phyloP scores from a whole-genome alignment of 177 flowering plant species.

The Vitis hybrid region DNA sequence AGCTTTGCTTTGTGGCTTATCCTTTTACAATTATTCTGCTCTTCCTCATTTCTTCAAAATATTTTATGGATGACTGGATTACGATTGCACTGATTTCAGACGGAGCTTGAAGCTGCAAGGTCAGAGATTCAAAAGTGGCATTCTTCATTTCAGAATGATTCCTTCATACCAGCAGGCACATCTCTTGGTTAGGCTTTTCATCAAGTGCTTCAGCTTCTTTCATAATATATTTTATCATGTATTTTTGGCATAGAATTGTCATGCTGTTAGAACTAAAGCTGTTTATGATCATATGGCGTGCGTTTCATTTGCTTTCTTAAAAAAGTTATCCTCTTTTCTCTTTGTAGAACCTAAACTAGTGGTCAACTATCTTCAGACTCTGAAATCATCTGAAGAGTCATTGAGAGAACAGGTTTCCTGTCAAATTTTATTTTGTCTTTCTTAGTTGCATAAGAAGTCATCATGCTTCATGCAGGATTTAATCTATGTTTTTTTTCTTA shows the following conservation, averaged over 20 bases:
- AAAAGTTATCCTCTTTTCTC: slow-evolving; percentile 3
- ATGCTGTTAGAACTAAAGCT: not conserved
- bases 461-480: not conserved
- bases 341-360: slow-evolving; percentile 73
- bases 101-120: slow-evolving; percentile 79
- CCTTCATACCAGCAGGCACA: slow-evolving; percentile 60
- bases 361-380: slow-evolving; percentile 64
- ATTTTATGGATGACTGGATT: not conserved
- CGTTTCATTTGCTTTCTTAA: not conserved
- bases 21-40: not conserved
- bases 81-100: slow-evolving; percentile 33
- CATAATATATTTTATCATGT: not conserved
- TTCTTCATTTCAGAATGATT: slow-evolving; percentile 76
- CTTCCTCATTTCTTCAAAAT: not conserved
- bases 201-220: not conserved
- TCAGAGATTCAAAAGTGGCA: slow-evolving; percentile 91
- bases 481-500: slow-evolving; percentile 6
- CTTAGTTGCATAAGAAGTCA: not conserved
- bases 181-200: slow-evolving; percentile 53
- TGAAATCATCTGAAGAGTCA: slow-evolving; percentile 87
- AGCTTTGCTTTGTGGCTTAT: not conserved
- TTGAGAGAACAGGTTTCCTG: slow-evolving; percentile 77
- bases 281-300: too few species aligned
- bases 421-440: not conserved
- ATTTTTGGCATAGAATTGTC: not conserved